A percentile compares a stretch with the other conserved stretches of the same genome.
phyloP scores from a whole-genome alignment of 2,329 filamentous ascomycete genomes.

The Amphichorda felina region DNA sequence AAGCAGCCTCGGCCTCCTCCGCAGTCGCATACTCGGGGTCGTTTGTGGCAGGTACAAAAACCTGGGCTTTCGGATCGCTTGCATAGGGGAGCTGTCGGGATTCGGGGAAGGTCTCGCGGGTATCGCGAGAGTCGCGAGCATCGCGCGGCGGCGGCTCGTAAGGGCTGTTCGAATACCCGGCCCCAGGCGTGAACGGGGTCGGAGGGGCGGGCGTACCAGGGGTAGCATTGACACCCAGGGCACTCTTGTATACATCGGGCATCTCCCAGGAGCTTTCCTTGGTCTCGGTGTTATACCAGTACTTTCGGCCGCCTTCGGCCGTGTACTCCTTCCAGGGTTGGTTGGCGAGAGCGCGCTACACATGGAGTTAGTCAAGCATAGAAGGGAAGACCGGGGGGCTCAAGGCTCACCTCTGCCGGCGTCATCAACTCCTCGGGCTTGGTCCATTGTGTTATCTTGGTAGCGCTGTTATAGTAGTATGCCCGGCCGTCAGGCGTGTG shows the following conservation, averaged over 20 bases:
- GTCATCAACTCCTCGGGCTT: constrained; percentile 88
- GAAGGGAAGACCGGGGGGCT: not conserved
- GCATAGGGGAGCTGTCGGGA: constrained; percentile 46
- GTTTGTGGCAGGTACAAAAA: constrained; percentile 49
- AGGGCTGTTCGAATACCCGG: constrained; percentile 21
- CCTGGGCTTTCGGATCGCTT: constrained; percentile 42
- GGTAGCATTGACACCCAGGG: constrained; percentile 47
- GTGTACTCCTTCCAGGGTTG: constrained; percentile 93
- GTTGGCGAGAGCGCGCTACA: constrained; percentile 63
- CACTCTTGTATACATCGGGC: constrained; percentile 70
- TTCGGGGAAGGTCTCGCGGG: constrained; percentile 33
- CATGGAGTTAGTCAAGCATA: not conserved
- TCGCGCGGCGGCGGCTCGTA: constrained; percentile 16
- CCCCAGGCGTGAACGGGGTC: constrained; percentile 26
- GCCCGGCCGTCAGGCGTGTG: constrained; percentile 69
- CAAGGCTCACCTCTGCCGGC: constrained; percentile 54
- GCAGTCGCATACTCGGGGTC: constrained; percentile 69
- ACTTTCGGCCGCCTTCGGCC: constrained; percentile 74
- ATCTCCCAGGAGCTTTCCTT: constrained; percentile 93
- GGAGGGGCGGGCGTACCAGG: constrained; percentile 26
- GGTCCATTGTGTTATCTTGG: constrained; percentile 85
- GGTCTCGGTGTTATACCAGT: constrained; percentile 90
- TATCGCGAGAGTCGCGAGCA: constrained; percentile 13
- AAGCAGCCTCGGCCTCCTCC: constrained; percentile 88
- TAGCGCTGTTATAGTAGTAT: constrained; percentile 85